Conservation (phyloP, 495 filamentous ascomycete species). For the Hypoxylon intermedium region DNA sequence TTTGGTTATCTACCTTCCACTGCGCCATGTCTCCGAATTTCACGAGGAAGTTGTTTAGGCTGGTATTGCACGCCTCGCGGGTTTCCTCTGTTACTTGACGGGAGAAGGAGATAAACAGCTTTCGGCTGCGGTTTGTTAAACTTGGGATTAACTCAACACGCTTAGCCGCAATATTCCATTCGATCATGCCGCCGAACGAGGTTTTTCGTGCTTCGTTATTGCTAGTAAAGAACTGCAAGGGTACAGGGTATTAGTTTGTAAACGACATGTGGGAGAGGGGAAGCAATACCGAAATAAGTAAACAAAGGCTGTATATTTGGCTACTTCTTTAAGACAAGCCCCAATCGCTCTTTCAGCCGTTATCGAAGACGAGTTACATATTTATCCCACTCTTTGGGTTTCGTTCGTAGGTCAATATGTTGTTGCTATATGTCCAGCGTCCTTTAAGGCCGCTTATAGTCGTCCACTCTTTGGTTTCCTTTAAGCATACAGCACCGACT, state of each 20-base stretch:
- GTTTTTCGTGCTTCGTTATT: background rate
- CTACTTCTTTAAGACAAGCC: background rate
- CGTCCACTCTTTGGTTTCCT: background rate
- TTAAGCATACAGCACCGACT: background rate
- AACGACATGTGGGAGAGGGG: background rate
- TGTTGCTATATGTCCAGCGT: background rate
- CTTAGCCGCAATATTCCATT: background rate
- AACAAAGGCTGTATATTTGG: background rate
- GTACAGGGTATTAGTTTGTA: background rate
- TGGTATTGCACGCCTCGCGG: background rate
- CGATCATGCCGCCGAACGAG: background rate
- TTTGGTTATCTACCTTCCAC: background rate
- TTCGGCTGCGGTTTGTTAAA: background rate
- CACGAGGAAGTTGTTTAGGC: background rate
- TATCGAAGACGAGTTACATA: background rate
- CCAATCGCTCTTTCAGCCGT: background rate
- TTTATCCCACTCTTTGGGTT: background rate
- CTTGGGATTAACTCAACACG: background rate
- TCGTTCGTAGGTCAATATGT: background rate
- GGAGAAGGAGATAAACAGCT: background rate
- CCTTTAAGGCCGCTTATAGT: background rate
- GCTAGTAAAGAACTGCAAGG: background rate
- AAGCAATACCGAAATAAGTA: constrained; percentile 1
- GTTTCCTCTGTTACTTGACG: background rate
- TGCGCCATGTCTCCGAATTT: background rate